These are phyloP conservation scores for Diaporthe eres DNA, from an alignment of 2,329 filamentous ascomycete genomes.

Conservation along the genomic window DNA sequence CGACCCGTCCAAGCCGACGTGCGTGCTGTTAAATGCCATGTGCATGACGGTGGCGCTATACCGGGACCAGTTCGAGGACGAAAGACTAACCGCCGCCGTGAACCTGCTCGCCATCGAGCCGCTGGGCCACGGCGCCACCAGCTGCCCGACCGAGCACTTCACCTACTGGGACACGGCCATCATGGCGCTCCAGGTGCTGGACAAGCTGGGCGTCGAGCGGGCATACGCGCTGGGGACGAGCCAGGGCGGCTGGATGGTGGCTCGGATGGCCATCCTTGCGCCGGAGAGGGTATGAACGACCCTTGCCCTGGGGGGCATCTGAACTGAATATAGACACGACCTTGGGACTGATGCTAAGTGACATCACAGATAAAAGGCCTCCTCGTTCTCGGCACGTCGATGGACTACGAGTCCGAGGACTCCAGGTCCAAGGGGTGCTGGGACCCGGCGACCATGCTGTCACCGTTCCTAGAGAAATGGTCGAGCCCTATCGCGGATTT, in stretches of 20 bases:
- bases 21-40: slow-evolving; percentile 67
- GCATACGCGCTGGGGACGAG: slow-evolving; percentile 66
- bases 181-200: slow-evolving; percentile 70
- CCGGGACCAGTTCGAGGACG: slow-evolving; percentile 58
- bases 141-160: slow-evolving; percentile 60
- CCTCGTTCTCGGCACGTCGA: slow-evolving; percentile 64
- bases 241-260: slow-evolving; percentile 66
- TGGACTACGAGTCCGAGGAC: slow-evolving; percentile 65
- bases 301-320: not conserved
- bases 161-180: slow-evolving; percentile 69
- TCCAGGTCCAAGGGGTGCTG: slow-evolving; percentile 64
- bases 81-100: slow-evolving; percentile 55
- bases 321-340: not conserved
- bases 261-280: slow-evolving; percentile 65
- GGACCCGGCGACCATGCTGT: slow-evolving; percentile 60
- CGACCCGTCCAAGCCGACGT: slow-evolving; percentile 65
- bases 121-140: slow-evolving; percentile 65
- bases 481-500: slow-evolving; percentile 59
- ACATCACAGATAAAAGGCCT: slow-evolving; percentile 60
- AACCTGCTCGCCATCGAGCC: slow-evolving; percentile 68
- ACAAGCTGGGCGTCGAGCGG: slow-evolving; percentile 61
- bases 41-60: slow-evolving; percentile 64
- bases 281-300: slow-evolving; percentile 57
- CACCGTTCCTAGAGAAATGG: slow-evolving; percentile 60
- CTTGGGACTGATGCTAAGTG: not conserved